Evolutionary conservation across 2,329 filamentous ascomycete species (phyloP), one percentile per base, ranked within the genome.

Genomic region (Acrodontium crateriforme): DNA sequence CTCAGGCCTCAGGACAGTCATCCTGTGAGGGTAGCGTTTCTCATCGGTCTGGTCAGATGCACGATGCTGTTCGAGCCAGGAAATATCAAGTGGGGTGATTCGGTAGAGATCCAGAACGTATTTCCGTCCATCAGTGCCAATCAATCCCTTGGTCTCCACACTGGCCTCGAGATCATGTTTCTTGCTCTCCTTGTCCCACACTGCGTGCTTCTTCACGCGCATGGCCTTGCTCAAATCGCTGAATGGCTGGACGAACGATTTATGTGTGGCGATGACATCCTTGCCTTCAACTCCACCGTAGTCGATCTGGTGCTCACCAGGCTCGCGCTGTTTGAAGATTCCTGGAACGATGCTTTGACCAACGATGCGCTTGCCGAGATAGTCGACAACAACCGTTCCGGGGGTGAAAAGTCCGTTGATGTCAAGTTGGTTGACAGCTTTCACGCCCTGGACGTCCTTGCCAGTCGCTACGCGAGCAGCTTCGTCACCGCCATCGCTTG

Each of bases 281-380:
- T 92, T 93, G 41, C 91, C 89, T 53, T 98, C 89, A 17, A 95
- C 89, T 41, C 87, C 89, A 50, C 89, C 89, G 49, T 98, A 98
- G 54, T 98, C 89, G 44, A 98, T 95, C 56, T 95, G 89, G 58
- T 93, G 89, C 69, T 98, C 89, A 28, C 85, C 89, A 16, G 85
- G 83, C 48, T 95, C 89, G 18, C 87, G 76, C 61, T 95, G 89
- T 64, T 94, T 95, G 69, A 98, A 98, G 48, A 98, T 98, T 34
- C 89, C 91, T 4, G 89, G 89, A 11, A 98, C 89, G 39, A 98
- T 94, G 48, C 85, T 95, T 60, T 98, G 89, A 18, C 83, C 89
- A 29, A 98, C 89, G 44, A 98, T 79, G 40, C 89, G 83, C 67
- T 92, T 94, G 47, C 91, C 89, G 19, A 95, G 71, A 51, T 95